phyloP scores from a whole-genome alignment of 2,329 filamentous ascomycete genomes.

The Bipolaris gigantea region DNA sequence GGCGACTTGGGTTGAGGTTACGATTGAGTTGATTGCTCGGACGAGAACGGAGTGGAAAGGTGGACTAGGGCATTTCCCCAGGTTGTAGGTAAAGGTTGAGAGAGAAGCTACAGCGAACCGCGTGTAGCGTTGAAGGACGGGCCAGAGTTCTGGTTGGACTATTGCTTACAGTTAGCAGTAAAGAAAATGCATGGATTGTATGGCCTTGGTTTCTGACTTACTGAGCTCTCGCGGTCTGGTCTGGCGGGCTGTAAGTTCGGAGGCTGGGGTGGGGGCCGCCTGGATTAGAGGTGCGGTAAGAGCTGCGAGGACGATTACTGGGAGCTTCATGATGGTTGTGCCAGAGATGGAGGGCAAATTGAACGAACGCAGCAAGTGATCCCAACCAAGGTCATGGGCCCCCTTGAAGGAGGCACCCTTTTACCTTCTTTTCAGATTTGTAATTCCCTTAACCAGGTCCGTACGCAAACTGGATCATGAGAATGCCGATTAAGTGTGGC shows the following conservation, averaged over 20 bases:
- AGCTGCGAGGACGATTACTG: conserved; percentile 11
- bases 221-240: conserved; percentile 5
- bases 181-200: too few relatives aligned
- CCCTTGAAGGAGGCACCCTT: background rate
- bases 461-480: background rate
- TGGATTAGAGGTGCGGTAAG: conserved; percentile 8
- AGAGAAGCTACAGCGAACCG: conserved; percentile 18
- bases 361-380: too few relatives aligned
- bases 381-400: background rate
- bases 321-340: conserved; percentile 10
- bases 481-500: background rate
- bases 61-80: conserved; percentile 14
- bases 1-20: conserved; percentile 17
- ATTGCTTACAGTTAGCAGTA: background rate
- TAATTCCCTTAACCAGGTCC: background rate
- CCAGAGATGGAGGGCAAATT: background rate
- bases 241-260: conserved; percentile 2
- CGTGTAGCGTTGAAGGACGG: conserved; percentile 18
- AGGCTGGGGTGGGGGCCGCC: conserved; percentile 3
- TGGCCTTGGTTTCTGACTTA: background rate
- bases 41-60: conserved; percentile 18
- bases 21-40: conserved; percentile 5
- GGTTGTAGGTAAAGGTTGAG: conserved; percentile 17
- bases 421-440: background rate
- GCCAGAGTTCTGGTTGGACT: conserved; percentile 15